These are phyloP conservation scores for Ustilago nuda DNA, from an alignment of 1,284 basidiomycete species.

Conservation along the genomic window DNA sequence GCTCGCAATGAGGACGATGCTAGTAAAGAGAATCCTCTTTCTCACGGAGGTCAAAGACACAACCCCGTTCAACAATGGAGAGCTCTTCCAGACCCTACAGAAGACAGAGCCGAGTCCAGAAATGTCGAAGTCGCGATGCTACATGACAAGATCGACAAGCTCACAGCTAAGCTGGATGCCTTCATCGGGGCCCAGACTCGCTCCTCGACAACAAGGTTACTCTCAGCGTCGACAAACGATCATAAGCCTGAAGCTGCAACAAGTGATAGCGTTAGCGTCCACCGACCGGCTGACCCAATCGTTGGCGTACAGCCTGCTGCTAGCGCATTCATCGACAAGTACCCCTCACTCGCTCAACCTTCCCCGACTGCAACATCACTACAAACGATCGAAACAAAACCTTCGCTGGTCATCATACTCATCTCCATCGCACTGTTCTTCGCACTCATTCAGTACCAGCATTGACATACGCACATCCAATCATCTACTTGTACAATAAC, in stretches of 20 bases:
- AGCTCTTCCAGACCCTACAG: too few relatives aligned
- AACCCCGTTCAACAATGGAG: too few relatives aligned
- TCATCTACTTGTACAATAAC: neutral
- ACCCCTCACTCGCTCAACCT: too few relatives aligned
- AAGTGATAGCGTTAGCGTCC: neutral
- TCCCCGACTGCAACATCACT: neutral
- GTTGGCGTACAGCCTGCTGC: neutral
- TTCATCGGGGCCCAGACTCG: slow-evolving; percentile 1
- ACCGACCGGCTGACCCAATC: neutral
- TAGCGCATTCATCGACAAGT: neutral
- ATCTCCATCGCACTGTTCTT: neutral
- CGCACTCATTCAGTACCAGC: slow-evolving; percentile 7
- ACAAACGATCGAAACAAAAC: neutral
- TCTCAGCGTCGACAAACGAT: neutral
- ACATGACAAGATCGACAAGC: slow-evolving; percentile 13
- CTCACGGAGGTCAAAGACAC: neutral
- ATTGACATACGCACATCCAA: neutral
- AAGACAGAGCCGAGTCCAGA: neutral
- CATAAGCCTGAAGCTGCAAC: neutral
- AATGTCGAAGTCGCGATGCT: slow-evolving; percentile 9
- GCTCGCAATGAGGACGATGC: neutral
- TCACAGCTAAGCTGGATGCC: slow-evolving; percentile 20
- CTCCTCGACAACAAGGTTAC: neutral
- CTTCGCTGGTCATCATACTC: slow-evolving; percentile 6
- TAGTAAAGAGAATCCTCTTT: neutral